A percentile compares a stretch with the other conserved stretches of the same genome.
phyloP scores from a whole-genome alignment of 2,329 filamentous ascomycete species.

The Aspergillus melleus region DNA sequence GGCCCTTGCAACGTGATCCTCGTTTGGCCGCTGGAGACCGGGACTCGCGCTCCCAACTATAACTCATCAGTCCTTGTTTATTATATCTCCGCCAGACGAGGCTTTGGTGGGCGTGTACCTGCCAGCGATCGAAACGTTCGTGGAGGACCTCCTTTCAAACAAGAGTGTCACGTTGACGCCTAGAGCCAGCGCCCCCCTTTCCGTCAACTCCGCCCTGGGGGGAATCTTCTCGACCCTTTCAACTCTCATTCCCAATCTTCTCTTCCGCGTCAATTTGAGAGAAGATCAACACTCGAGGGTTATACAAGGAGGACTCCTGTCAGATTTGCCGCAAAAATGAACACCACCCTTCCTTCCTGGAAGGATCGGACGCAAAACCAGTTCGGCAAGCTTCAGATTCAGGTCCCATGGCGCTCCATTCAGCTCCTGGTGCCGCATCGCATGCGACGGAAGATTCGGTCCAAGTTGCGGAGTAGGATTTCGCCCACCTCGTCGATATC shows the following conservation, averaged over 20 bases:
- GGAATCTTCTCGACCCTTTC: background rate
- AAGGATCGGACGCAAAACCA: constrained; percentile 48
- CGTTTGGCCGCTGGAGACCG: constrained; percentile 27
- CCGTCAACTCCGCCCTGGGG: constrained; percentile 12
- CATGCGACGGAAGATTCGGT: constrained; percentile 66
- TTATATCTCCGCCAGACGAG: constrained; percentile 13
- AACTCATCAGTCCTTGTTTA: constrained; percentile 8
- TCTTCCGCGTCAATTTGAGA: background rate
- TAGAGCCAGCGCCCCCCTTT: constrained; percentile 17
- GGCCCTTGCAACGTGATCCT: constrained; percentile 31
- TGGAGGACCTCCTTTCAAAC: background rate
- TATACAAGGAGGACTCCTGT: constrained; percentile 19
- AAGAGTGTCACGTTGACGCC: constrained; percentile 19
- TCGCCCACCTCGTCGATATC: constrained; percentile 72
- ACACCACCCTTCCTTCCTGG: constrained; percentile 43
- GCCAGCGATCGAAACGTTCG: constrained; percentile 18
- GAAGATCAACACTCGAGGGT: constrained; percentile 6
- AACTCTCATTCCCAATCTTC: background rate
- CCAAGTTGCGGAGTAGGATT: constrained; percentile 65
- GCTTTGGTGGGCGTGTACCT: constrained; percentile 12
- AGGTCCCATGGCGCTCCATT: constrained; percentile 52
- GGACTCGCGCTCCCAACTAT: constrained; percentile 16
- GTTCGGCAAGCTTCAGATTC: constrained; percentile 47
- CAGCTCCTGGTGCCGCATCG: constrained; percentile 60
- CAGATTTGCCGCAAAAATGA: constrained; percentile 33